Percentiles rank a stretch among this genome's conserved stretches.
These are phyloP conservation scores for Fusarium metavorans DNA, from an alignment of 2,329 filamentous ascomycete species.

Conservation along the genomic window DNA sequence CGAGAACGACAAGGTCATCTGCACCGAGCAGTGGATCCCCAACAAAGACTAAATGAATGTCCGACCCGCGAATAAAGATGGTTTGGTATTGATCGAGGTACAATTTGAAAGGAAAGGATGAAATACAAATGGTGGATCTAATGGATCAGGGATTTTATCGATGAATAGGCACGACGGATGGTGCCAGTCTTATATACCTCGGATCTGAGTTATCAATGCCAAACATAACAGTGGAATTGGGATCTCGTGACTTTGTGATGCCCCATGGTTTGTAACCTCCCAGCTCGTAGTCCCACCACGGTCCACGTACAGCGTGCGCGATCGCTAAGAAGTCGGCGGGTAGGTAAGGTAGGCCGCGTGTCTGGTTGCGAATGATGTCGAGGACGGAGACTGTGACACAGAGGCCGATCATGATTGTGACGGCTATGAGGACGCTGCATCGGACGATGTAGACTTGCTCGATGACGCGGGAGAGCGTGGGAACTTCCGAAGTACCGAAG, in stretches of 20 bases:
- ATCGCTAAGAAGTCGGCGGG: slow-evolving; percentile 37
- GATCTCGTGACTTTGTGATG: not conserved
- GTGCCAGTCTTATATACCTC: slow-evolving; percentile 35
- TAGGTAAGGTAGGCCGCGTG: slow-evolving; percentile 24
- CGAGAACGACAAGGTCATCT: not conserved
- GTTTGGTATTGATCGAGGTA: not conserved
- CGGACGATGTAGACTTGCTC: slow-evolving; percentile 35
- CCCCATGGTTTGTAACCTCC: slow-evolving; percentile 23
- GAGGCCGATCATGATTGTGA: slow-evolving; percentile 23
- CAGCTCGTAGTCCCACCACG: slow-evolving; percentile 37
- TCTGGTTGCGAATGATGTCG: slow-evolving; percentile 32
- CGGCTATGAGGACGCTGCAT: slow-evolving; percentile 31
- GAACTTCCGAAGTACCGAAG: slow-evolving; percentile 32
- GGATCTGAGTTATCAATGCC: slow-evolving; percentile 29
- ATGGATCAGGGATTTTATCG: not conserved
- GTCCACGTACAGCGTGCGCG: slow-evolving; percentile 28
- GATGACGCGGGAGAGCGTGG: slow-evolving; percentile 6
- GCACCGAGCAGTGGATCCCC: not conserved
- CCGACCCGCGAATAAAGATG: not conserved
- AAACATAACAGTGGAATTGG: slow-evolving; percentile 35
- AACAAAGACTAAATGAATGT: not conserved
- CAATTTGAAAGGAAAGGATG: not conserved
- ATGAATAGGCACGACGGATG: slow-evolving; percentile 28
- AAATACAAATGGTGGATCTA: not conserved
- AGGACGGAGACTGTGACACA: slow-evolving; percentile 24